A percentile compares a stretch with the other conserved stretches of the same genome.
Evolutionary conservation across 805 yeast species (phyloP).

Genomic region (Wickerhamomyces xylosicus): DNA sequence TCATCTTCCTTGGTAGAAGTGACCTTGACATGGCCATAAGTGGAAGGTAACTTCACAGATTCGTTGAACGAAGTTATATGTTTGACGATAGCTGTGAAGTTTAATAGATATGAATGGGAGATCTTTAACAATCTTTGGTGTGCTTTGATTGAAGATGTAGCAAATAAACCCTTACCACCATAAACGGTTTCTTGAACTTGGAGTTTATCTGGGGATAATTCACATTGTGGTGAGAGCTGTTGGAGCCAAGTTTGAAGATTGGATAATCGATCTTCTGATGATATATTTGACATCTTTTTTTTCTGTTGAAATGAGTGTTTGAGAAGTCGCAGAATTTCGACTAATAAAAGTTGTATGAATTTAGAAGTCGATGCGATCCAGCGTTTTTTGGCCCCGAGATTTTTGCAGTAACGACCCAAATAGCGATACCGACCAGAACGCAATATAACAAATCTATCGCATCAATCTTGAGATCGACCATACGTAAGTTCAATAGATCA

Average conservation of each 20-base stretch:
- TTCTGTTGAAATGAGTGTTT: too few relatives aligned
- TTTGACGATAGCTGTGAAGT: conserved; percentile 39
- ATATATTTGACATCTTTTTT: too few relatives aligned
- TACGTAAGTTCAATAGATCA: too few relatives aligned
- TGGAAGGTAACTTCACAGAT: conserved; percentile 3
- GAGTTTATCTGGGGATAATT: not conserved
- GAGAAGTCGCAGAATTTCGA: too few relatives aligned
- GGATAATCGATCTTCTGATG: not conserved
- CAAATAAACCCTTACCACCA: conserved; percentile 59
- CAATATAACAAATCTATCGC: too few relatives aligned
- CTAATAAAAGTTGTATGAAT: too few relatives aligned
- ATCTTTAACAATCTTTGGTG: conserved; percentile 42
- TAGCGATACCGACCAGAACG: too few relatives aligned
- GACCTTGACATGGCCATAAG: conserved; percentile 7
- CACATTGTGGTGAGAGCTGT: not conserved
- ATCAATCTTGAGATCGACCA: too few relatives aligned
- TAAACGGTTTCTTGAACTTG: conserved; percentile 29
- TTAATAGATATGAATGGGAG: conserved; percentile 48
- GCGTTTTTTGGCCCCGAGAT: too few relatives aligned
- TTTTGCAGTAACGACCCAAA: too few relatives aligned
- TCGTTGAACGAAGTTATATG: conserved; percentile 22
- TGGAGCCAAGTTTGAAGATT: not conserved
- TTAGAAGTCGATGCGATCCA: too few relatives aligned
- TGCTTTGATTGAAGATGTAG: conserved; percentile 25
- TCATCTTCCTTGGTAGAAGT: conserved; percentile 13